Evolutionary conservation across 106 monocot genomes (phyloP).

Genomic region (Iris macrosiphon): DNA sequence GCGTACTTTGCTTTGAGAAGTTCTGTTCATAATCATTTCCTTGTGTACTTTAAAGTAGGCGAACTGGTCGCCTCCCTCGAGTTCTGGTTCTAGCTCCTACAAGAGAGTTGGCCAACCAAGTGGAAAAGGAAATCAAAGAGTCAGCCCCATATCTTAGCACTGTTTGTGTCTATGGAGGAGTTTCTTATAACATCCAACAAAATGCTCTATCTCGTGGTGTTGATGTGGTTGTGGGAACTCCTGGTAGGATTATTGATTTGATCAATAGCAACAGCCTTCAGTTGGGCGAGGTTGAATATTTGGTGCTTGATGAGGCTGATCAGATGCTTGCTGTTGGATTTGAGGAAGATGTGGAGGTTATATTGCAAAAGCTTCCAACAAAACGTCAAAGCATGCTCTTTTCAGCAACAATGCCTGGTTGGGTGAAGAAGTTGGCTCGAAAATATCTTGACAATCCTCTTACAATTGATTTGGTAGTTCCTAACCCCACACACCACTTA

Average conservation of each 20-base stretch:
- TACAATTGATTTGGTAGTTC: slow-evolving; percentile 88
- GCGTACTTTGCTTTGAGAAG: no score
- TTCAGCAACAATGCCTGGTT: slow-evolving; percentile 97
- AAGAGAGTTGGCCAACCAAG: slow-evolving; percentile 91
- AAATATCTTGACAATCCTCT: slow-evolving; percentile 76
- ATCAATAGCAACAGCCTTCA: slow-evolving; percentile 60
- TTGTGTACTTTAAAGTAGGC: slow-evolving; percentile 21
- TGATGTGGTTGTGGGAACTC: slow-evolving; percentile 96
- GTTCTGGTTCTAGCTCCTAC: slow-evolving; percentile 90
- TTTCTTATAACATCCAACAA: slow-evolving; percentile 83
- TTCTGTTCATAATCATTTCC: no score
- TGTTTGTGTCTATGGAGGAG: slow-evolving; percentile 96
- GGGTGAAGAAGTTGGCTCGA: slow-evolving; percentile 89
- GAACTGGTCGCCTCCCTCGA: slow-evolving; percentile 64
- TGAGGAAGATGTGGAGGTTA: slow-evolving; percentile 97
- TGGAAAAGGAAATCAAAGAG: slow-evolving; percentile 97
- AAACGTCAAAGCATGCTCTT: slow-evolving; percentile 94
- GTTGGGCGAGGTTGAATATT: slow-evolving; percentile 75
- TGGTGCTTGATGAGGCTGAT: slow-evolving; percentile 98
- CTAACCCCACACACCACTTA: no score
- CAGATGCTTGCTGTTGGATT: slow-evolving; percentile 99
- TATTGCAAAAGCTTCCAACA: slow-evolving; percentile 73
- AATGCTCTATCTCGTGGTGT: slow-evolving; percentile 87
- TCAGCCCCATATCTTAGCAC: slow-evolving; percentile 84
- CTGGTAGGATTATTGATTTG: slow-evolving; percentile 89